Evolutionary conservation across 352 stramenopile species (phyloP).

Genomic region (Globisporangium uncinulatum): DNA sequence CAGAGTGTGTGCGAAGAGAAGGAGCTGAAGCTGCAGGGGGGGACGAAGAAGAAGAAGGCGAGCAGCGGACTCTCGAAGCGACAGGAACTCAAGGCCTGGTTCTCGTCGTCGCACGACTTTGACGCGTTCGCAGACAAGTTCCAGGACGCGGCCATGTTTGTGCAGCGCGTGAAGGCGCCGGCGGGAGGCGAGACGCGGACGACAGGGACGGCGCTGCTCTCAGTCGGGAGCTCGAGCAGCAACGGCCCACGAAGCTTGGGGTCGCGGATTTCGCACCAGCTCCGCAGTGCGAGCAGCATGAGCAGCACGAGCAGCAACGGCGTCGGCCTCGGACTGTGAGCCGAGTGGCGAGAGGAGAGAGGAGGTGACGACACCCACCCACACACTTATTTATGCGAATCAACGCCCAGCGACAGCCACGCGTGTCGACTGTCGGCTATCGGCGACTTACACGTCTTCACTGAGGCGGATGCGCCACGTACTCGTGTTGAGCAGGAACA

Average conservation of each 20-base stretch:
- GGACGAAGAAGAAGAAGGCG: constrained; percentile 35
- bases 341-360: constrained; percentile 4
- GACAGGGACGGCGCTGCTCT: constrained; percentile 22
- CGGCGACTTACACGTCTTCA: constrained; percentile 20
- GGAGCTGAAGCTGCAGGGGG: constrained; percentile 43
- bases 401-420: background rate
- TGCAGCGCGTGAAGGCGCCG: constrained; percentile 35
- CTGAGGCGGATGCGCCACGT: constrained; percentile 63
- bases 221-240: constrained; percentile 31
- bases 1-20: constrained; percentile 47
- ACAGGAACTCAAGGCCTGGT: constrained; percentile 83
- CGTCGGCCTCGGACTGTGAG: constrained; percentile 1
- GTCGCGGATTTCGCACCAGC: constrained; percentile 29
- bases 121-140: constrained; percentile 80
- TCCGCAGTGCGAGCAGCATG: constrained; percentile 63
- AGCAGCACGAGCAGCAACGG: constrained; percentile 42
- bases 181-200: background rate
- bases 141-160: constrained; percentile 38
- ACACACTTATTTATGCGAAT: background rate
- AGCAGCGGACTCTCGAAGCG: constrained; percentile 54
- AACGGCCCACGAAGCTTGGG: constrained; percentile 11
- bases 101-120: constrained; percentile 78
- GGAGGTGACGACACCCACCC: background rate
- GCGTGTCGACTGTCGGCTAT: too few species aligned
- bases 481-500: constrained; percentile 64